Conservation (phyloP, 73 alveolate species). For the Tetrahymena elliotti region DNA sequence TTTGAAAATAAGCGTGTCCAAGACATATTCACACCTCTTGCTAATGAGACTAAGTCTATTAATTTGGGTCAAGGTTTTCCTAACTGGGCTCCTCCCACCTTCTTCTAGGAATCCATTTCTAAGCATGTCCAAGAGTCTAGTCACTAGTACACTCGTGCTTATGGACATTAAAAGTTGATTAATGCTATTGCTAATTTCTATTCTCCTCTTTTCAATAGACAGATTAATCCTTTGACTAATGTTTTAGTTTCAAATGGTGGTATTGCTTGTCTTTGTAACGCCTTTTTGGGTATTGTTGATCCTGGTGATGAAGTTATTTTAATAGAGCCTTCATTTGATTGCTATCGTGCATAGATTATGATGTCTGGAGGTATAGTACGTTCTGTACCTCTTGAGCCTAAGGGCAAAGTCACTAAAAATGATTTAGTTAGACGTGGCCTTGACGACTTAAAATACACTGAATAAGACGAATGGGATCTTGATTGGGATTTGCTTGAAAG, state of each 20-base stretch:
- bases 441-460: background rate
- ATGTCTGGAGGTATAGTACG: slow-evolving; percentile 3
- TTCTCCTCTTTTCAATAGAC: background rate
- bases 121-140: background rate
- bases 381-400: background rate
- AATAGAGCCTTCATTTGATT: slow-evolving; percentile 43
- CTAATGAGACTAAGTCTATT: background rate
- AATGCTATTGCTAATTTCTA: background rate
- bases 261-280: background rate
- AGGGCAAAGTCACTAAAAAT: background rate
- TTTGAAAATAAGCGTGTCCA: background rate
- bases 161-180: background rate
- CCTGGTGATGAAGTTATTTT: slow-evolving; percentile 46
- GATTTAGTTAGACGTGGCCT: background rate
- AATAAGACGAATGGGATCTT: background rate
- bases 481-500: slow-evolving; percentile 54
- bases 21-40: background rate
- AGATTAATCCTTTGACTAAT: slow-evolving; percentile 5
- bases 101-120: background rate
- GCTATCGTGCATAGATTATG: slow-evolving; percentile 1
- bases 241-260: slow-evolving; percentile 8
- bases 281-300: slow-evolving; percentile 7
- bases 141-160: background rate
- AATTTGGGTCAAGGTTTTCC: background rate
- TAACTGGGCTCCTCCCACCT: background rate